These are phyloP conservation scores for Ascochyta viciae-villosae DNA, from an alignment of 2,329 filamentous ascomycete genomes.

Conservation along the genomic window DNA sequence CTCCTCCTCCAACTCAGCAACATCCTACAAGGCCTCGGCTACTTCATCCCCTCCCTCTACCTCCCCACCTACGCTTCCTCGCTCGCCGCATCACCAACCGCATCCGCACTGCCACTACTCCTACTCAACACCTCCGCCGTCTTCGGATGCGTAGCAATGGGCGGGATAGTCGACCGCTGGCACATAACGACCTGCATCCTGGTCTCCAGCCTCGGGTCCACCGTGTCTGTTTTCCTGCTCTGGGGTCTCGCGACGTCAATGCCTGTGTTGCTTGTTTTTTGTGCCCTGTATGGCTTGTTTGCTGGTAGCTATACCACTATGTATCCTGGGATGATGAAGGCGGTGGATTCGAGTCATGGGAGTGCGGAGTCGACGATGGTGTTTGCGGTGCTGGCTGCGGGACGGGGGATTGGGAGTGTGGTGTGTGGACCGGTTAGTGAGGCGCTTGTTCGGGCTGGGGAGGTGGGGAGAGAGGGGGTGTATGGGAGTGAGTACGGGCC, in stretches of 20 bases:
- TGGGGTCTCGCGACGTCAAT: conserved; percentile 56
- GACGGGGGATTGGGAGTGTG: conserved; percentile 59
- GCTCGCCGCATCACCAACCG: conserved; percentile 30
- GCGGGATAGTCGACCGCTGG: conserved; percentile 51
- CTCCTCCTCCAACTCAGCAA: conserved; percentile 45
- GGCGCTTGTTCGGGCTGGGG: conserved; percentile 42
- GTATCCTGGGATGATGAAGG: conserved; percentile 37
- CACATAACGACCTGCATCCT: conserved; percentile 52
- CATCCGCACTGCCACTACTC: conserved; percentile 45
- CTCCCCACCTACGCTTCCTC: conserved; percentile 46
- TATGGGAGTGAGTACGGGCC: conserved; percentile 54
- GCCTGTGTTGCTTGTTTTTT: conserved; percentile 43
- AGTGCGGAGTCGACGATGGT: conserved; percentile 51
- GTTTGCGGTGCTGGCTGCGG: conserved; percentile 55
- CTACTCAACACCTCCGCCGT: conserved; percentile 48
- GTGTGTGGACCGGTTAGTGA: conserved; percentile 60
- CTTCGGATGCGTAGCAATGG: conserved; percentile 47
- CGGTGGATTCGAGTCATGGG: conserved; percentile 23
- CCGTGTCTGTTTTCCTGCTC: conserved; percentile 52
- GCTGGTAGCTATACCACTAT: conserved; percentile 36
- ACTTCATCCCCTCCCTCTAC: conserved; percentile 51
- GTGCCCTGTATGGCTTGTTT: conserved; percentile 47
- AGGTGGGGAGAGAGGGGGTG: conserved; percentile 27
- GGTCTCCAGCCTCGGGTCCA: conserved; percentile 52
- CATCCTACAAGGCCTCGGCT: conserved; percentile 48